A percentile compares a stretch with the other conserved stretches of the same genome.
Conservation (phyloP, 768 basidiomycete genomes). For the Kwoniella sp. region DNA sequence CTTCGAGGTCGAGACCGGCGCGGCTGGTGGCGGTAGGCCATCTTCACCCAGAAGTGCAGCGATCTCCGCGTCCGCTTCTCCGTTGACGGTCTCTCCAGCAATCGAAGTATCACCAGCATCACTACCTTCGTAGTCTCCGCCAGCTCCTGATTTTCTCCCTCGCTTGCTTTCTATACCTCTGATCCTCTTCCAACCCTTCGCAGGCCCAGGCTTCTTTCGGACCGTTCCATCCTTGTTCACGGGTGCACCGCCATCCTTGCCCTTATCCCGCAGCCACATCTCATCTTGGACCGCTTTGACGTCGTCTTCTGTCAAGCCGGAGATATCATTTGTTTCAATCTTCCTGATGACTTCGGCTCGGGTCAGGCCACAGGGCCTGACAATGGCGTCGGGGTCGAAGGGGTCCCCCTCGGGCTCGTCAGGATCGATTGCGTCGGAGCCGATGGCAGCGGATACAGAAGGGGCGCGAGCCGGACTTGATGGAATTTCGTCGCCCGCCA, state of each 20-base stretch:
- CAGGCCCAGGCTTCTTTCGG: conserved; percentile 53
- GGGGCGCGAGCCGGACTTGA: conserved; percentile 9
- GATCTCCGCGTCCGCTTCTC: conserved; percentile 45
- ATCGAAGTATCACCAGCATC: conserved; percentile 30
- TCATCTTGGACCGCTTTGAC: conserved; percentile 50
- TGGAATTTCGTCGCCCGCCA: conserved; percentile 41
- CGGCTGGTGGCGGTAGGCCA: not conserved
- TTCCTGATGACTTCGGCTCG: conserved; percentile 41
- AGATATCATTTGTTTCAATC: conserved; percentile 35
- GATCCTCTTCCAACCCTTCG: conserved; percentile 50
- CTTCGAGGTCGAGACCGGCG: not conserved
- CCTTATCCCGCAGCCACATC: conserved; percentile 38
- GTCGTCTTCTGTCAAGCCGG: conserved; percentile 42
- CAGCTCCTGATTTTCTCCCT: not conserved
- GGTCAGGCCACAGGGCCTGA: conserved; percentile 44
- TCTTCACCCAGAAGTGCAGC: conserved; percentile 37
- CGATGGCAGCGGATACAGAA: not conserved
- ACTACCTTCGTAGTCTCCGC: conserved; percentile 5
- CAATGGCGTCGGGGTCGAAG: conserved; percentile 39
- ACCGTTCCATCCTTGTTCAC: conserved; percentile 52
- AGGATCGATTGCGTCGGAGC: conserved; percentile 16
- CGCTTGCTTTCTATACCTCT: conserved; percentile 25
- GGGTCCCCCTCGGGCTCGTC: conserved; percentile 20
- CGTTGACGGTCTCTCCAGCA: conserved; percentile 27
- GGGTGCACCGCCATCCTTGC: conserved; percentile 26